These are phyloP conservation scores for Aegilops tauschii DNA, from an alignment of 176 grass and related monocot species.

Conservation along the genomic window DNA sequence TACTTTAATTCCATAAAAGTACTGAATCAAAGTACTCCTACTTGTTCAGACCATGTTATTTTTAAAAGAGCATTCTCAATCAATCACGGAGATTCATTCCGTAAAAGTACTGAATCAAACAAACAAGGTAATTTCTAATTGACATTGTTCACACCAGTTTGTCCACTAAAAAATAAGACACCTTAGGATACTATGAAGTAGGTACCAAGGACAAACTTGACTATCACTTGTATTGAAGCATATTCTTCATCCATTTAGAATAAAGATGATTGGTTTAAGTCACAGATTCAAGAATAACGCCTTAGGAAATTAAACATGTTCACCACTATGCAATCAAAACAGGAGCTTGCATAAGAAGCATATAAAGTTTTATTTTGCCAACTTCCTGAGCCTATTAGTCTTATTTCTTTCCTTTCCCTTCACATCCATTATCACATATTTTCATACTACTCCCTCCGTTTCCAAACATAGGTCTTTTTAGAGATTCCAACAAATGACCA, in stretches of 20 bases:
- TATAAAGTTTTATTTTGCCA: neutral
- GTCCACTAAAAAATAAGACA: neutral
- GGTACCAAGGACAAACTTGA: neutral
- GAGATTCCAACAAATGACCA: no score
- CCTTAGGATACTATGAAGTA: neutral
- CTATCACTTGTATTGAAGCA: neutral
- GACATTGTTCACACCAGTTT: no score
- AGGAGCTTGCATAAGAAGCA: neutral
- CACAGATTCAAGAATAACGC: neutral
- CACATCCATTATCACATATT: neutral
- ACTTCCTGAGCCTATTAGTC: neutral
- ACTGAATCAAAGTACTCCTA: no score
- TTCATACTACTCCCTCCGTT: no score
- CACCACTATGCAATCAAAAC: neutral
- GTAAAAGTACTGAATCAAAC: neutral
- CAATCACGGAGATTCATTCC: neutral
- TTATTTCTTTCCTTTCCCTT: neutral
- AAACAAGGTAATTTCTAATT: neutral
- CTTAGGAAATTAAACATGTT: neutral
- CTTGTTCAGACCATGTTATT: neutral
- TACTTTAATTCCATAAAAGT: no score
- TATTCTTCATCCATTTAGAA: neutral
- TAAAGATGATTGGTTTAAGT: neutral
- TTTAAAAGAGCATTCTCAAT: neutral
- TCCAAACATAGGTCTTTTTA: no score